Percentiles rank a stretch among this genome's conserved stretches.
Conservation (phyloP, 2,329 filamentous ascomycete species). For the Botryotinia calthae region DNA sequence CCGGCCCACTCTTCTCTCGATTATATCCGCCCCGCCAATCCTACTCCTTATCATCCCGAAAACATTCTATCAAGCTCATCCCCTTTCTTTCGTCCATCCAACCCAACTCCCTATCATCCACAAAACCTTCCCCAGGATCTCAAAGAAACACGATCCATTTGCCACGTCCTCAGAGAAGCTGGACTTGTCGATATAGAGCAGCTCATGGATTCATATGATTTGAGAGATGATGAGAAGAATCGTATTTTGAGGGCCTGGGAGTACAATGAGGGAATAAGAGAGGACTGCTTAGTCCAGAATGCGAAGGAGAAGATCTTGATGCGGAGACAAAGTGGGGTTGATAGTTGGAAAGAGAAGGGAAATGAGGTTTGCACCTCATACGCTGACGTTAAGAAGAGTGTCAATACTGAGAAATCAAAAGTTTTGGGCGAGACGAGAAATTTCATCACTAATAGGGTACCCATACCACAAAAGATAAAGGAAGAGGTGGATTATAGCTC, state of each 20-base stretch:
- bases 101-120: not conserved
- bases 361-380: not conserved
- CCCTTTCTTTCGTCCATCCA: not conserved
- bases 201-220: not conserved
- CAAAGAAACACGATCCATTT: not conserved
- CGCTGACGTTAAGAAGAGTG: not conserved
- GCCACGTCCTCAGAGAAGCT: not conserved
- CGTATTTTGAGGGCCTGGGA: not conserved
- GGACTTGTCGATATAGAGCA: not conserved
- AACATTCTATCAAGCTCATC: not conserved
- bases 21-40: not conserved
- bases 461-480: not conserved
- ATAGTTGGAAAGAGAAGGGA: not conserved
- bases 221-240: not conserved
- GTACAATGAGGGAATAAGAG: not conserved
- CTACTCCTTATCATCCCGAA: not conserved
- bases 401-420: not conserved
- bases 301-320: not conserved
- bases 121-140: not conserved
- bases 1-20: not conserved
- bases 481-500: not conserved
- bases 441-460: not conserved
- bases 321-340: not conserved
- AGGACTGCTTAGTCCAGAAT: not conserved
- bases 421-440: not conserved